A percentile compares a stretch with the other conserved stretches of the same genome.
Evolutionary conservation across 495 filamentous ascomycete genomes (phyloP).

Genomic region (Tuber magnatum): DNA sequence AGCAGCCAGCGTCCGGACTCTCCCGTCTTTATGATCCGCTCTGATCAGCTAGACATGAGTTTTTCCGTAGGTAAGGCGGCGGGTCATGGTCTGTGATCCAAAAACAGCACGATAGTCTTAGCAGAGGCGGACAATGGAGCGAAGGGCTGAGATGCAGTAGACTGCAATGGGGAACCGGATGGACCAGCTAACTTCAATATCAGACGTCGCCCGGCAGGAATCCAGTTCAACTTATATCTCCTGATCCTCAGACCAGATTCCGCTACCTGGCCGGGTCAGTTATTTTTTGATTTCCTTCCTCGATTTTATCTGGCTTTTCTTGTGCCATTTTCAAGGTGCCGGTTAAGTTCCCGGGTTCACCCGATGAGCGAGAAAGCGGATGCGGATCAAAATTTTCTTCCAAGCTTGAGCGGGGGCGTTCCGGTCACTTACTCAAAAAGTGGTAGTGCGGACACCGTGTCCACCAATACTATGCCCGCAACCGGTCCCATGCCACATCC

Average conservation of each 20-base stretch:
- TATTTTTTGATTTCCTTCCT: not conserved
- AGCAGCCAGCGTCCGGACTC: not conserved
- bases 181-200: conserved; percentile 29
- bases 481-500: not conserved
- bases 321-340: not conserved
- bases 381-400: conserved; percentile 21
- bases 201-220: conserved; percentile 15
- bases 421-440: conserved; percentile 15
- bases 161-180: conserved; percentile 16
- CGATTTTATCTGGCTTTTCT: not conserved
- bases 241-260: conserved; percentile 19
- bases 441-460: not conserved
- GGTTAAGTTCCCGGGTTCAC: conserved; percentile 29
- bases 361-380: conserved; percentile 20
- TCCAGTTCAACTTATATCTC: conserved; percentile 20
- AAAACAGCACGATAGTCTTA: conserved; percentile 17
- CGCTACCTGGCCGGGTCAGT: not conserved
- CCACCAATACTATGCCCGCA: not conserved
- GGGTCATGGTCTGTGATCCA: conserved; percentile 12
- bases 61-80: conserved; percentile 29
- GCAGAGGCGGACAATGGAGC: conserved; percentile 17
- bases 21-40: conserved; percentile 24
- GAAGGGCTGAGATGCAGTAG: conserved; percentile 16
- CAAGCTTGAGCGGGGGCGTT: conserved; percentile 23
- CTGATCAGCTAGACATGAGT: conserved; percentile 16